A percentile compares a stretch with the other conserved stretches of the same genome.
Evolutionary conservation across 805 yeast genomes (phyloP).

Genomic region (Metschnikowia drakensbergensis): DNA sequence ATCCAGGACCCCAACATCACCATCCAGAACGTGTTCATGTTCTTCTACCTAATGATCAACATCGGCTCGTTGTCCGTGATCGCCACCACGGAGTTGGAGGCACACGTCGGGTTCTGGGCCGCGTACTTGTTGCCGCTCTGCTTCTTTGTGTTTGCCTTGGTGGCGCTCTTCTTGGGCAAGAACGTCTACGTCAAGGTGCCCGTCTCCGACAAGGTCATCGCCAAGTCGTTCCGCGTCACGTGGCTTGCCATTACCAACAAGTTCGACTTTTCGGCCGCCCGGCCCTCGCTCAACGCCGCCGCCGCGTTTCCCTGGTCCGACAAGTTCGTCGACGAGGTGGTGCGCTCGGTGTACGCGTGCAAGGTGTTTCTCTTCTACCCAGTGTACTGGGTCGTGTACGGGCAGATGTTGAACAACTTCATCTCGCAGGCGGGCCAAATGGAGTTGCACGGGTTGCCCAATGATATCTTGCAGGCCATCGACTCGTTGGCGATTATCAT

Average conservation of each 20-base stretch:
- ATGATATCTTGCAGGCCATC: constrained; percentile 72
- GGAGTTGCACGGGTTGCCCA: constrained; percentile 75
- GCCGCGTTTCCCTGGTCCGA: constrained; percentile 57
- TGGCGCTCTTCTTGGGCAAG: constrained; percentile 49
- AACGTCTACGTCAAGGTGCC: constrained; percentile 56
- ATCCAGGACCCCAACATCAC: constrained; percentile 63
- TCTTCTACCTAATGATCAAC: constrained; percentile 73
- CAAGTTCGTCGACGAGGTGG: constrained; percentile 69
- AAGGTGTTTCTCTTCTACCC: constrained; percentile 69
- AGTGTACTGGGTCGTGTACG: constrained; percentile 68
- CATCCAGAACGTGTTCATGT: constrained; percentile 68
- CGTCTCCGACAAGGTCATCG: constrained; percentile 58
- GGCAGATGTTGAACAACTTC: constrained; percentile 69
- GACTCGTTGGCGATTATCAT: constrained; percentile 73
- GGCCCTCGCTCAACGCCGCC: constrained; percentile 52
- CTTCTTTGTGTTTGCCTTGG: constrained; percentile 50
- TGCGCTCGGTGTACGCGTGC: constrained; percentile 64
- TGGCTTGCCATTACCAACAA: constrained; percentile 45
- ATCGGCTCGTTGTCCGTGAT: constrained; percentile 71
- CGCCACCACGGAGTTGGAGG: constrained; percentile 73
- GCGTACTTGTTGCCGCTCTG: constrained; percentile 70
- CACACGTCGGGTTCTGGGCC: constrained; percentile 64
- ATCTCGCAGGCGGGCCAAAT: constrained; percentile 71
- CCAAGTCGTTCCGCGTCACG: constrained; percentile 45
- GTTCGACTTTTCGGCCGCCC: constrained; percentile 51